Evolutionary conservation across 495 filamentous ascomycete genomes (phyloP).

Genomic region (Podospora pseudocomata): DNA sequence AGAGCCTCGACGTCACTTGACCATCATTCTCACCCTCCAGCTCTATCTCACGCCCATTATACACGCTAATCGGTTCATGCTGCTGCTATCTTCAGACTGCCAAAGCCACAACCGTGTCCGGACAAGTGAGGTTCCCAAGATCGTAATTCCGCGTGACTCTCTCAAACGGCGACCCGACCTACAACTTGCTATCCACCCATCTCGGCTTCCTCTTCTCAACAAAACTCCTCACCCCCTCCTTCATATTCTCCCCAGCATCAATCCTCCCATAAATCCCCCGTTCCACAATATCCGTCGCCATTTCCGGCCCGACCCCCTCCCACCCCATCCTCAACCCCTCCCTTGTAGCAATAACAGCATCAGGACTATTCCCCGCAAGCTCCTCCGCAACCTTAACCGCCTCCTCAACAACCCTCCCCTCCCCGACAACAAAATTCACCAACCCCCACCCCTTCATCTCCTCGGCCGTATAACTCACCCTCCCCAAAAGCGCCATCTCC

Average conservation of each 20-base stretch:
- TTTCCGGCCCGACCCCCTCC: slow-evolving; percentile 61
- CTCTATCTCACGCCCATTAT: too few species aligned
- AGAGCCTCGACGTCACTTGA: too few species aligned
- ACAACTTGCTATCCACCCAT: slow-evolving; percentile 70
- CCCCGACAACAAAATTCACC: slow-evolving; percentile 65
- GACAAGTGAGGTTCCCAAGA: too few species aligned
- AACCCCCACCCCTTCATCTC: slow-evolving; percentile 70
- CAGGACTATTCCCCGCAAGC: slow-evolving; percentile 64
- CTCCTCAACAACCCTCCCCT: slow-evolving; percentile 47
- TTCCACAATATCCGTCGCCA: slow-evolving; percentile 55
- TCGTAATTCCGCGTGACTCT: too few species aligned
- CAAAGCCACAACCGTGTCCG: too few species aligned
- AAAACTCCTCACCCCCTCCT: slow-evolving; percentile 75
- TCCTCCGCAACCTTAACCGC: slow-evolving; percentile 52
- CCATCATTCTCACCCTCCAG: too few species aligned
- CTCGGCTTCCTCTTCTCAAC: slow-evolving; percentile 69
- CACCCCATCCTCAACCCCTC: slow-evolving; percentile 61
- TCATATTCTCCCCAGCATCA: slow-evolving; percentile 66
- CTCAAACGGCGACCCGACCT: not conserved
- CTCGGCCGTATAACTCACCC: slow-evolving; percentile 51
- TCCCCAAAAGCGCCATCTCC: slow-evolving; percentile 70
- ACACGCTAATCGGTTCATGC: too few species aligned
- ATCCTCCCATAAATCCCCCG: slow-evolving; percentile 58
- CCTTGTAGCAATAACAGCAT: slow-evolving; percentile 66
- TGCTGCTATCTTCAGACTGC: too few species aligned